phyloP scores from a whole-genome alignment of 116 monocot genomes.

The Cymodocea nodosa region DNA sequence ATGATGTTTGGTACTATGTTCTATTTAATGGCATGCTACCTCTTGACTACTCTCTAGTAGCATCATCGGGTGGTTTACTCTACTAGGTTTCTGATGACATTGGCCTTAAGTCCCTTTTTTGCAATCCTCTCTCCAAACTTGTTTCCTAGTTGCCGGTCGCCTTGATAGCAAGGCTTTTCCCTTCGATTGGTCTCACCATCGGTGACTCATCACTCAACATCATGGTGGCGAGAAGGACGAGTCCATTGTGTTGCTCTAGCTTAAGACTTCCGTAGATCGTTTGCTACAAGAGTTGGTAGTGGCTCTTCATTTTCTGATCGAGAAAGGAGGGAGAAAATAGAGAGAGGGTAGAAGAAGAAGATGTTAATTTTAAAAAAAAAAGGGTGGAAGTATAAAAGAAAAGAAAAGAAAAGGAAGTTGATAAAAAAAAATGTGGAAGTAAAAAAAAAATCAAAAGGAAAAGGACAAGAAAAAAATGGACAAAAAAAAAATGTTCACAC shows the following conservation, averaged over 20 bases:
- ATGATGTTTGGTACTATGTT: constrained; percentile 23
- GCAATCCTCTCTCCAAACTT: constrained; percentile 50
- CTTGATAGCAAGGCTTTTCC: constrained; percentile 41
- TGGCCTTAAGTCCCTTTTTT: constrained; percentile 47
- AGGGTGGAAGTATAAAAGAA: too few relatives aligned
- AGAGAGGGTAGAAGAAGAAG: too few relatives aligned
- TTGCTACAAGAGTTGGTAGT: too few relatives aligned
- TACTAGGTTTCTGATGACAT: constrained; percentile 40
- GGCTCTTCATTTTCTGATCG: too few relatives aligned
- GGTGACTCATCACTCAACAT: constrained; percentile 36
- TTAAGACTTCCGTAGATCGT: too few relatives aligned
- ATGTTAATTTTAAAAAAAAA: too few relatives aligned
- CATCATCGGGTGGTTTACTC: constrained; percentile 53
- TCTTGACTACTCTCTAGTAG: constrained; percentile 42
- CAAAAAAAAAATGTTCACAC: too few relatives aligned
- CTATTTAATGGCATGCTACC: constrained; percentile 26
- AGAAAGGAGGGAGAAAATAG: too few relatives aligned
- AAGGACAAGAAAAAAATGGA: too few relatives aligned
- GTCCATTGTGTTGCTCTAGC: constrained; percentile 70
- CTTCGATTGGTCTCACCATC: constrained; percentile 54
- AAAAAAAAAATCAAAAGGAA: too few relatives aligned
- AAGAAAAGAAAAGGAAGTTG: too few relatives aligned
- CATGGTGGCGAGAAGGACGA: constrained; percentile 77
- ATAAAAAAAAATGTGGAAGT: too few relatives aligned
- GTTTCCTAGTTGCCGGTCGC: constrained; percentile 27